These are phyloP conservation scores for Akanthomyces uredinophilus DNA, from an alignment of 2,329 filamentous ascomycete species.

Conservation along the genomic window DNA sequence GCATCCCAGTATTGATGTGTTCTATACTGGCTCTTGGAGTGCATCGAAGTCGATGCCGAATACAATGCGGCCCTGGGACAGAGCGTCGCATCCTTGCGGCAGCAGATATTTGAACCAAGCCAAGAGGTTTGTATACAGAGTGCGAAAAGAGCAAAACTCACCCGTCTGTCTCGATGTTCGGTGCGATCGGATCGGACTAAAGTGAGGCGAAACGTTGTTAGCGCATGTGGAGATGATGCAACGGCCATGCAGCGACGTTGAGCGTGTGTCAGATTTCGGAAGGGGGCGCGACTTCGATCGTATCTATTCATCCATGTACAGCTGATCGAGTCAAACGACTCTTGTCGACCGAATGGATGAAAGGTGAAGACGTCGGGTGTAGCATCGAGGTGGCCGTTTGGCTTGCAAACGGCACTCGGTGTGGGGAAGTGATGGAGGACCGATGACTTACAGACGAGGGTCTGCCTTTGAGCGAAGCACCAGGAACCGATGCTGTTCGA, in stretches of 20 bases:
- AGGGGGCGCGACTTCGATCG: background rate
- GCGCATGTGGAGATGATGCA: background rate
- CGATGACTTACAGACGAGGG: conserved; percentile 4
- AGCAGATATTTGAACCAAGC: background rate
- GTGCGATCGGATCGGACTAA: background rate
- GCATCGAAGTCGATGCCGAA: background rate
- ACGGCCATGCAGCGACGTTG: background rate
- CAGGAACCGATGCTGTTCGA: background rate
- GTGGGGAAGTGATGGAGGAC: background rate
- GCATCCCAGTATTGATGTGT: background rate
- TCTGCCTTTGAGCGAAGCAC: background rate
- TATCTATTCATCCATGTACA: background rate
- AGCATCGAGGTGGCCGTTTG: background rate
- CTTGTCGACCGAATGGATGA: background rate
- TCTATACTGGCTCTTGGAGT: background rate
- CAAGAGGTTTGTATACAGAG: background rate
- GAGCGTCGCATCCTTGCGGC: background rate
- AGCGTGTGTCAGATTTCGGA: background rate
- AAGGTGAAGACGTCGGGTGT: background rate
- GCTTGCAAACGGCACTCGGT: conserved; percentile 7
- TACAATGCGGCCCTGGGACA: background rate
- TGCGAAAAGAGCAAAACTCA: background rate
- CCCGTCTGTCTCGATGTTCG: background rate
- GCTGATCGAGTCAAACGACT: background rate
- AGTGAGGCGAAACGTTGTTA: conserved; percentile 2